phyloP scores from a whole-genome alignment of 305 asterid species.

The Fraxinus dipetala region DNA sequence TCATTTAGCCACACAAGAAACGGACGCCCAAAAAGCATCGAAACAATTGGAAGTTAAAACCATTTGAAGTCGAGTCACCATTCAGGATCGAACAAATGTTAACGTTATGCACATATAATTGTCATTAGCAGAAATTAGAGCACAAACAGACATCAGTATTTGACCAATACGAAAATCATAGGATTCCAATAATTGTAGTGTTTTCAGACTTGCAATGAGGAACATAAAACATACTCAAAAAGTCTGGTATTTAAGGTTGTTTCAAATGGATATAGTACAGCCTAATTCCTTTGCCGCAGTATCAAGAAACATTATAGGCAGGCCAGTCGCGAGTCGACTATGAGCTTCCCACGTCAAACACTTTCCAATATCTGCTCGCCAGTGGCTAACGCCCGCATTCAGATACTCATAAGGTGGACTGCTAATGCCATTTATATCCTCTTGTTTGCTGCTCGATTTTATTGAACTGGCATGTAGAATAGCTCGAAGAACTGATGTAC shows the following conservation, averaged over 20 bases:
- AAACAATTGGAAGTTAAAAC: neutral
- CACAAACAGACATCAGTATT: neutral
- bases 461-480: conserved; percentile 53
- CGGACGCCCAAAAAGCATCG: neutral
- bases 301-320: conserved; percentile 59
- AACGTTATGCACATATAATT: neutral
- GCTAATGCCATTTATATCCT: conserved; percentile 35
- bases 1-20: neutral
- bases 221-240: neutral
- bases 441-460: conserved; percentile 42
- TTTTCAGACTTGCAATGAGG: neutral
- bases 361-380: conserved; percentile 73
- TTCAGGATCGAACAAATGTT: neutral
- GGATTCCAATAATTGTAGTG: neutral
- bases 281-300: conserved; percentile 88
- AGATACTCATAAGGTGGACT: conserved; percentile 50
- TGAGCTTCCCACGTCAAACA: conserved; percentile 93
- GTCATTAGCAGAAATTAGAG: neutral
- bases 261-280: conserved; percentile 57
- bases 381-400: conserved; percentile 45
- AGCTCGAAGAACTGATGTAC: conserved; percentile 91
- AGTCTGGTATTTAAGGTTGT: conserved; percentile 11
- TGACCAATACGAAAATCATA: neutral
- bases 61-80: neutral
- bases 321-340: conserved; percentile 72